These are phyloP conservation scores for Thraustotheca clavata DNA, from an alignment of 352 stramenopile species.

Conservation along the genomic window DNA sequence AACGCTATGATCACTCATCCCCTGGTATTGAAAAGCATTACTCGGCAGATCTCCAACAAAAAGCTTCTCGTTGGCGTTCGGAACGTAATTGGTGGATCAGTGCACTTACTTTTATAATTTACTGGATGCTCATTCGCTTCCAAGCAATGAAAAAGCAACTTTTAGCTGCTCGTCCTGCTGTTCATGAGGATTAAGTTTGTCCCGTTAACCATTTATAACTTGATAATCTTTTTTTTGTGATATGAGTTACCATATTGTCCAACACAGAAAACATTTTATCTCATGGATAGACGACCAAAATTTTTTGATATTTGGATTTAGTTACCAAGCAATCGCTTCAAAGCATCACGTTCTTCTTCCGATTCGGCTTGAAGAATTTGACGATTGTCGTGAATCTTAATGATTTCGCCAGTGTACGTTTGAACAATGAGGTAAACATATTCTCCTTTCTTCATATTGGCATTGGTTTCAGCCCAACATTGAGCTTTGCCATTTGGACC, in stretches of 20 bases:
- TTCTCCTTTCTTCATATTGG: constrained; percentile 89
- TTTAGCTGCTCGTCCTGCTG: constrained; percentile 26
- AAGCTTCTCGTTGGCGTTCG: constrained; percentile 60
- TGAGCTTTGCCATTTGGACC: constrained; percentile 80
- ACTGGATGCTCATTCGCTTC: constrained; percentile 79
- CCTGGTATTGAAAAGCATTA: constrained; percentile 47
- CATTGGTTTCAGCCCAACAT: constrained; percentile 90
- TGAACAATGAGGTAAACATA: constrained; percentile 95
- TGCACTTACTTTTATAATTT: constrained; percentile 75
- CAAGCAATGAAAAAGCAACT: constrained; percentile 75
- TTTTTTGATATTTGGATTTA: no score
- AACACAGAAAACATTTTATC: no score
- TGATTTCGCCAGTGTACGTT: constrained; percentile 82
- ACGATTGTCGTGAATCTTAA: constrained; percentile 92
- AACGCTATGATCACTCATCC: constrained; percentile 43
- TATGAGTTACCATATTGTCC: no score
- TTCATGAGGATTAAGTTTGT: no score
- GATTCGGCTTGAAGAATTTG: constrained; percentile 65
- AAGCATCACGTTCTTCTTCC: constrained; percentile 68
- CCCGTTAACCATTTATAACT: no score
- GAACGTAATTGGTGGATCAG: constrained; percentile 84
- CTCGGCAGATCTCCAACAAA: constrained; percentile 69
- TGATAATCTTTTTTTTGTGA: no score
- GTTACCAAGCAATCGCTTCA: constrained; percentile 50
- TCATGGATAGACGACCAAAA: no score